phyloP scores from a whole-genome alignment of 805 yeast genomes.

The Spathaspora girioi region DNA sequence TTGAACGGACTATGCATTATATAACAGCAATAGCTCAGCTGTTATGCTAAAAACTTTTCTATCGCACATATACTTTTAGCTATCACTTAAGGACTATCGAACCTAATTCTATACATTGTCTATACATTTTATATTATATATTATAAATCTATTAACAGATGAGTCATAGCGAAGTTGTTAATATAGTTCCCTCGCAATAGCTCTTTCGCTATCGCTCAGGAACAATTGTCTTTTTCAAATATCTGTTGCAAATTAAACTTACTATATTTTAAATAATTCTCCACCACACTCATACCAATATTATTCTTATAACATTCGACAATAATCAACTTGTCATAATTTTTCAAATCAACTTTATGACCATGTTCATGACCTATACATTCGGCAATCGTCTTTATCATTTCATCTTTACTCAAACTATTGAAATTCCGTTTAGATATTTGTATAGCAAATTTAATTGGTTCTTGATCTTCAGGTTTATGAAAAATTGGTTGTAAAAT shows the following conservation, averaged over 20 bases:
- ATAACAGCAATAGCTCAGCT: too few relatives aligned
- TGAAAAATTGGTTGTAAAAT: conserved; percentile 74
- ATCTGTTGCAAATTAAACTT: conserved; percentile 83
- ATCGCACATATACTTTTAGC: too few relatives aligned
- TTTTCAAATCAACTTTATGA: conserved; percentile 76
- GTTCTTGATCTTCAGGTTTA: conserved; percentile 27
- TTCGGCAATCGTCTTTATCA: conserved; percentile 69
- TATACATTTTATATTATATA: too few relatives aligned
- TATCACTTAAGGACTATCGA: too few relatives aligned
- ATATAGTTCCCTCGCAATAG: too few relatives aligned
- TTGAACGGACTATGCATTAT: too few relatives aligned
- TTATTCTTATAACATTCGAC: conserved; percentile 88
- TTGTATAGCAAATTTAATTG: conserved; percentile 70
- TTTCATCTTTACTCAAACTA: conserved; percentile 64
- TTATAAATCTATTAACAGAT: not conserved
- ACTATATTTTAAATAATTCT: conserved; percentile 55
- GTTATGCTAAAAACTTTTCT: too few relatives aligned
- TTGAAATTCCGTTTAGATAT: conserved; percentile 77
- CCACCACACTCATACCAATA: conserved; percentile 82
- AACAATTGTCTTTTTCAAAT: conserved; percentile 40
- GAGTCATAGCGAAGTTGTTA: not conserved
- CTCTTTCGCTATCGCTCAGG: not conserved
- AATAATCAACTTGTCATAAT: conserved; percentile 71
- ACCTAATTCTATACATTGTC: too few relatives aligned
- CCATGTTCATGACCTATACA: conserved; percentile 66